phyloP scores from a whole-genome alignment of 331 rosid species.

The Spiraea crenata region DNA sequence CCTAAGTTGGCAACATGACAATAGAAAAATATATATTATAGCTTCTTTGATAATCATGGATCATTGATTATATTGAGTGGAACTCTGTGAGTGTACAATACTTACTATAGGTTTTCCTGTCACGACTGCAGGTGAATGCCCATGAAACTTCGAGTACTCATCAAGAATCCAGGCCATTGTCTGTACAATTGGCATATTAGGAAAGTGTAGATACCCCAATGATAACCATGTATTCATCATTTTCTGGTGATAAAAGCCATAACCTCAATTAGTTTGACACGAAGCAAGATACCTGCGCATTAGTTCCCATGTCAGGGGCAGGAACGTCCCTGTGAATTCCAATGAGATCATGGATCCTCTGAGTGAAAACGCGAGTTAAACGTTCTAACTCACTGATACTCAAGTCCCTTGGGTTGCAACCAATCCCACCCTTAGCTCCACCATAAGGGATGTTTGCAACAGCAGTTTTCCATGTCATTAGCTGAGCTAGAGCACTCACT shows the following conservation, averaged over 20 bases:
- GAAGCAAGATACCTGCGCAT: conserved; percentile 51
- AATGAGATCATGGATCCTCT: conserved; percentile 84
- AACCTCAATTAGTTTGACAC: neutral
- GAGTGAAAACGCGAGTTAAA: conserved; percentile 89
- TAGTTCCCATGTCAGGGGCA: conserved; percentile 92
- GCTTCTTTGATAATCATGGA: neutral
- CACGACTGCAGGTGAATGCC: conserved; percentile 86
- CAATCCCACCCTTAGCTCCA: conserved; percentile 93
- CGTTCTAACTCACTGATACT: conserved; percentile 78
- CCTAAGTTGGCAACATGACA: conserved; percentile 37
- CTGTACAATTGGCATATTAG: conserved; percentile 29
- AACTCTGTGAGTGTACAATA: neutral
- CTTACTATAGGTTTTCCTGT: conserved; percentile 88
- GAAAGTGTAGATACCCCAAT: neutral
- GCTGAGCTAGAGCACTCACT: conserved; percentile 83
- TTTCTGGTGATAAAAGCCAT: neutral
- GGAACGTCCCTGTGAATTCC: conserved; percentile 82
- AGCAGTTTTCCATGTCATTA: conserved; percentile 94
- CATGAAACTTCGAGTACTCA: conserved; percentile 91
- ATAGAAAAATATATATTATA: neutral
- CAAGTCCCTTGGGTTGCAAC: conserved; percentile 77
- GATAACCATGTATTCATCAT: neutral
- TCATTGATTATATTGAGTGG: neutral
- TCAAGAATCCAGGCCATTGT: conserved; percentile 97
- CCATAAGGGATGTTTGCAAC: conserved; percentile 87